Base-by-base conservation (phyloP, 139 green algal genomes). In the Picochlorum sp. region DNA sequence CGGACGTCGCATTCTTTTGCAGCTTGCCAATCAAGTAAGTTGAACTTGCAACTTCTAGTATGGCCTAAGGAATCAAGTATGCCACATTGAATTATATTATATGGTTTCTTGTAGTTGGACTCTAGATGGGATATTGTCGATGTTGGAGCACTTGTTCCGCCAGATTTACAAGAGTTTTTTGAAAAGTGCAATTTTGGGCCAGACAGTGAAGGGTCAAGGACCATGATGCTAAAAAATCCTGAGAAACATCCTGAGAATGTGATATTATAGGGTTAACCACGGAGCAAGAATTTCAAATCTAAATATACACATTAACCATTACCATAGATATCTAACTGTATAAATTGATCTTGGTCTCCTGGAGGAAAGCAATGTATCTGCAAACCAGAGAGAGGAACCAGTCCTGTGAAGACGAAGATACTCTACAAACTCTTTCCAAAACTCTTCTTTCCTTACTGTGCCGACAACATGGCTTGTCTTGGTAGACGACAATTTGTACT, bases 1-100 rank as follows among this genome's bases (percentile, higher is more conserved):
- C 16, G 67, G 67, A 14, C 29, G 44, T 10, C 36, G 45, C 16
- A 36, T 73, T 29, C 25, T 75, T 26, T 26, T 28, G 26, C 40
- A 59, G 0, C 29, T 74, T 0, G 51, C 54, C 0, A 30, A 51
- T 9, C 32, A 50, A n/a, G n/a, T n/a, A n/a, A n/a, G n/a, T n/a
- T n/a, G n/a, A n/a, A n/a, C 12, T 55, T 33, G 9, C 26, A 24
- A 9, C 47, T 20, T 55, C 26, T n/a, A 41, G 35, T 41, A 12
- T 12, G 35, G 9, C 12, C 35, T 41, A 12, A 9, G 12, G 35
- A n/a, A 41, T 41, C 9, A 41, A 41, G 9, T 41, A 12, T n/a
- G 35, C 47, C 12, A 24, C 12, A 31, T 12, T 55, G 9, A 9
- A 24, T 55, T 55, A 9, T 55, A 9, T 12, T 12, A 41, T 12